Evolutionary conservation across 1,284 basidiomycete genomes (phyloP), one percentile per base, ranked within the genome.

Genomic region (Xerocomus amazonicus): DNA sequence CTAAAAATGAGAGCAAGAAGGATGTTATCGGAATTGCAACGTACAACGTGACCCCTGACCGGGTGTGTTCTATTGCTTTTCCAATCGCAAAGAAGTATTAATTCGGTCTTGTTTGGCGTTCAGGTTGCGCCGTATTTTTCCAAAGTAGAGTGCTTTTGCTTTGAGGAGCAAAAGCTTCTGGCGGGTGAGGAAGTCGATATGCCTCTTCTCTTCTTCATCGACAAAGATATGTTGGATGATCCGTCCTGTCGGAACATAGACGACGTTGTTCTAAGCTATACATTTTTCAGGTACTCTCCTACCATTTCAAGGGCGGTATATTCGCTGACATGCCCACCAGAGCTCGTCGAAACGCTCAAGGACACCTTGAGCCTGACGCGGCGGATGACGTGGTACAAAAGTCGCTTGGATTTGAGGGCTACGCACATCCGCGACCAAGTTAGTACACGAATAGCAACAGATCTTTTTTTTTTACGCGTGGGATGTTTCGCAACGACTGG

Each of bases 131-230:
- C 96, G 0, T 99, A 98, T 70, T 99, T 99, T 67, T 92, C 95
- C 50, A 99, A 99, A 74, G 94, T 99, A 8, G 97, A 99, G 70
- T 99, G 97, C 61, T 99, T 99, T 76, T 99, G 97, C 72, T 99
- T 99, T 60, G 97, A 99, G 69, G 97, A 99, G 68, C 97, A 99
- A 70, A 91, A 88, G 61, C 80, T 99, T 16, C 75, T 97, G 19
- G 95, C 96, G 0, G 88, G 90, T 19, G 97, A 99, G 71, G 95
- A 98, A 70, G 92, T 99, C 16, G 97, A 99, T 70, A 90, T 99
- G 79, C 97, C 97, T 14, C 79, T 99, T 27, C 82, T 99, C 56
- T 99, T 99, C 77, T 99, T 99, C 75, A 96, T 99, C 58, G 97
- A 99, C 75, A 87, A 90, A 53, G 97, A 99, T 64, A 84, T 97